Evolutionary conservation across 805 yeast species (phyloP).

Genomic region (Pichia cephalocereana): DNA sequence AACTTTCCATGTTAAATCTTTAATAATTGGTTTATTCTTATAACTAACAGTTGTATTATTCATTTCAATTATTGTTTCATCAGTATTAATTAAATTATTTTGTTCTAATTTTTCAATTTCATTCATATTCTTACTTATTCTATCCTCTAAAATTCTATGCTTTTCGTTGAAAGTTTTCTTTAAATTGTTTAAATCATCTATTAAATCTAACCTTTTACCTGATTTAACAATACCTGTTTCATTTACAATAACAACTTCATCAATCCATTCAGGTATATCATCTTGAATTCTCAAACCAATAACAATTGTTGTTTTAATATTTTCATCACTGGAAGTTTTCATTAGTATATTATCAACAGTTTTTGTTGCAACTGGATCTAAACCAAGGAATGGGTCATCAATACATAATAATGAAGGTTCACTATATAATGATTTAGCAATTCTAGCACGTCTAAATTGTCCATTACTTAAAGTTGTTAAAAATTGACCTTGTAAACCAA

Average conservation of each 20-base stretch:
- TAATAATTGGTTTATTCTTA: slow-evolving; percentile 49
- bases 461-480: slow-evolving; percentile 87
- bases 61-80: slow-evolving; percentile 36
- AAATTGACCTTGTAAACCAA: slow-evolving; percentile 59
- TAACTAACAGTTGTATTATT: slow-evolving; percentile 57
- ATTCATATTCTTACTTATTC: slow-evolving; percentile 9
- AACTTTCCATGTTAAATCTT: slow-evolving; percentile 57
- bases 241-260: slow-evolving; percentile 58
- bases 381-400: slow-evolving; percentile 89
- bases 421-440: slow-evolving; percentile 64
- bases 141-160: slow-evolving; percentile 13
- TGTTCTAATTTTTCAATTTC: background rate
- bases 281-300: slow-evolving; percentile 76
- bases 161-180: slow-evolving; percentile 16
- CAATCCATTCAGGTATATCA: slow-evolving; percentile 67
- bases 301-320: slow-evolving; percentile 42
- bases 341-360: slow-evolving; percentile 49
- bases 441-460: slow-evolving; percentile 81
- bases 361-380: slow-evolving; percentile 66
- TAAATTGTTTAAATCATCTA: slow-evolving; percentile 15
- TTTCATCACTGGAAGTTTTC: slow-evolving; percentile 10
- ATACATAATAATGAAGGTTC: slow-evolving; percentile 60
- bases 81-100: background rate
- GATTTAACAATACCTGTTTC: slow-evolving; percentile 38
- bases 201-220: slow-evolving; percentile 35